Percentiles rank a stretch among this genome's conserved stretches.
Conservation (phyloP, 73 alveolate species). For the Uronychia setigera region DNA sequence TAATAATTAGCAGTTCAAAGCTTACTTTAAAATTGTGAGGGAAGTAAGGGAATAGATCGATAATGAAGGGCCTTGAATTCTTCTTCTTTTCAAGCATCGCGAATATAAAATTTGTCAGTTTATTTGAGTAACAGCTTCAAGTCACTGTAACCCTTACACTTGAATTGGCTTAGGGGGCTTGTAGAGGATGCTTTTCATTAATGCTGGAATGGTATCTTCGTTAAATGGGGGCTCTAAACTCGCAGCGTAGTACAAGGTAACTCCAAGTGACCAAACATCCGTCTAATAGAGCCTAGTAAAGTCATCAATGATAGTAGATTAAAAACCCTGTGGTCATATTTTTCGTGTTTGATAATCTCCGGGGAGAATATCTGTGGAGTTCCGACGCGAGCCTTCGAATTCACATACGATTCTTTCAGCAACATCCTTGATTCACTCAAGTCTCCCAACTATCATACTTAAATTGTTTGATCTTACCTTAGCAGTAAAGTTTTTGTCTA, state of each 20-base stretch:
- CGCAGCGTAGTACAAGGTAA: slow-evolving; percentile 32
- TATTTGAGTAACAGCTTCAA: slow-evolving; percentile 9
- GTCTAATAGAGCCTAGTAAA: slow-evolving; percentile 6
- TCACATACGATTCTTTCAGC: slow-evolving; percentile 18
- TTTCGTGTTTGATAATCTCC: slow-evolving; percentile 39
- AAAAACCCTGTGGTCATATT: slow-evolving; percentile 28
- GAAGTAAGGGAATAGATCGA: slow-evolving; percentile 40
- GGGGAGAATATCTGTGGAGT: slow-evolving; percentile 44
- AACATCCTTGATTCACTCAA: slow-evolving; percentile 38
- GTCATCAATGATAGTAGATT: neutral
- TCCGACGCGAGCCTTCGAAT: slow-evolving; percentile 20
- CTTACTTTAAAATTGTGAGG: neutral
- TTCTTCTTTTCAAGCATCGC: slow-evolving; percentile 40
- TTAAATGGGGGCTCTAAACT: slow-evolving; percentile 44
- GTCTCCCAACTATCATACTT: slow-evolving; percentile 37
- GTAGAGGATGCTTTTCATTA: slow-evolving; percentile 33
- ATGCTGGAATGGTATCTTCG: slow-evolving; percentile 22
- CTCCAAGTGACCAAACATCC: slow-evolving; percentile 48
- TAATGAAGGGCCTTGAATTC: slow-evolving; percentile 20
- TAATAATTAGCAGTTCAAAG: neutral
- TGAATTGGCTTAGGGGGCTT: slow-evolving; percentile 41
- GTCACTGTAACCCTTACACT: neutral
- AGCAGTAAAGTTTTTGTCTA: neutral
- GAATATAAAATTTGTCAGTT: slow-evolving; percentile 20
- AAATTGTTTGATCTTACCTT: neutral